Base-by-base conservation (phyloP, 148 eudicot species). In the Silene uniflora region DNA sequence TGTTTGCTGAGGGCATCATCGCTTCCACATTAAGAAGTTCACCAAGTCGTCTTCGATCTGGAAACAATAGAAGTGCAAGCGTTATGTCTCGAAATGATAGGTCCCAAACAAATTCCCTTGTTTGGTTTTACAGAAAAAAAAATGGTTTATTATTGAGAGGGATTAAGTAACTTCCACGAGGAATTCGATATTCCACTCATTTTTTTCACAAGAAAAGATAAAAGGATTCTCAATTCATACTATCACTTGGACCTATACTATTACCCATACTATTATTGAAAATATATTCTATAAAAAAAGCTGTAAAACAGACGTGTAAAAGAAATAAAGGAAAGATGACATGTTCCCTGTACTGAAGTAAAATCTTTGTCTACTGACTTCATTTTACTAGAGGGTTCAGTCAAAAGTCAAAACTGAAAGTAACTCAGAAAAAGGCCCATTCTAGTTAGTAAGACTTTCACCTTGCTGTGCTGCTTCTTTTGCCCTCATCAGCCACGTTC, bases 11-110 rank as follows among this genome's bases (percentile, higher is more conserved):
- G 19, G 99, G 99, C 92, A 87, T 88, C 91, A 91, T 83, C 7
- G 88, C 89, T 86, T 96, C 99, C 56, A 90, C 90, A 73, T 85
- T 89, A 63, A 76, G 83, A 75, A 96, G 88, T 83, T 96, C 95
- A 29, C 88, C 76, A 39, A 91, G 90, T 73, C 91, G 87, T 77
- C 79, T 62, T 81, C 92, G 81, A 83, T 96, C 99, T 92, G 88
- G 67, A 79, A 25, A 69, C n/a, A 76, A 78, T 74, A 82, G 29
- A 56, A 64, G 35, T 19, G 64, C 54, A 39, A 23, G 17, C 42
- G 10, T 63, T 46, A 29, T 24, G 13, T 8, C 21, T 58, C 18
- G 0, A 22, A 49, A 59, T 58, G 63, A 12, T 6, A 39, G 44
- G 44, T 39, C 3, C 44, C 9, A 39, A 39, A 39, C 44, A 39